These are phyloP conservation scores for Mercurialis annua DNA, from an alignment of 345 rosid genomes.

Conservation along the genomic window DNA sequence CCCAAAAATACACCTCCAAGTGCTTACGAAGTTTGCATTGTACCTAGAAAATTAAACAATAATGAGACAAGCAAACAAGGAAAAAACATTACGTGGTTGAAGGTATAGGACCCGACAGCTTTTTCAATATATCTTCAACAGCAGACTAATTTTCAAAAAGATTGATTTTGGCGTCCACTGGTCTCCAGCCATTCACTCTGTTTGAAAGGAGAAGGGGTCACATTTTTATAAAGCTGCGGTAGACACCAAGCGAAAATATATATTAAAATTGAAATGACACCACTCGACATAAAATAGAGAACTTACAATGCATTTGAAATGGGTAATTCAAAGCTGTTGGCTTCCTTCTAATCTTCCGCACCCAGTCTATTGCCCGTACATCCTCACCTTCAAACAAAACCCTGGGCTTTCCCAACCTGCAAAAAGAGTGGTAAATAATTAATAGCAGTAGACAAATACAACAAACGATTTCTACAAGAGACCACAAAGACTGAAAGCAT, in stretches of 20 bases:
- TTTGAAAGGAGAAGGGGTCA: no score
- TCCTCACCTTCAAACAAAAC: no score
- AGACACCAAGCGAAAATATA: neutral
- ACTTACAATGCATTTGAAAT: no score
- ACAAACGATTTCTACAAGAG: neutral
- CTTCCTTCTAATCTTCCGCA: constrained; percentile 37
- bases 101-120: constrained; percentile 55
- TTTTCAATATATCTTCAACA: constrained; percentile 47
- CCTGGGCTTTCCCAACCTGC: no score
- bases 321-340: constrained; percentile 33
- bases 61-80: constrained; percentile 20
- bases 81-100: constrained; percentile 73
- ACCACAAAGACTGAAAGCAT: no score
- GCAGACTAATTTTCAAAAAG: constrained; percentile 67
- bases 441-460: neutral
- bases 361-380: constrained; percentile 20
- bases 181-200: neutral
- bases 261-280: neutral
- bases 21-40: no score
- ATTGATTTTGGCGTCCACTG: neutral
- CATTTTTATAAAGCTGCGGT: no score
- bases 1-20: no score
- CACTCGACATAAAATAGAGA: constrained; percentile 3
- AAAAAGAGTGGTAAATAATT: no score
- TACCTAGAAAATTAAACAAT: neutral